Evolutionary conservation across 441 rosid species (phyloP), one percentile per base, ranked within the genome.

Genomic region (Pelargonium australe): DNA sequence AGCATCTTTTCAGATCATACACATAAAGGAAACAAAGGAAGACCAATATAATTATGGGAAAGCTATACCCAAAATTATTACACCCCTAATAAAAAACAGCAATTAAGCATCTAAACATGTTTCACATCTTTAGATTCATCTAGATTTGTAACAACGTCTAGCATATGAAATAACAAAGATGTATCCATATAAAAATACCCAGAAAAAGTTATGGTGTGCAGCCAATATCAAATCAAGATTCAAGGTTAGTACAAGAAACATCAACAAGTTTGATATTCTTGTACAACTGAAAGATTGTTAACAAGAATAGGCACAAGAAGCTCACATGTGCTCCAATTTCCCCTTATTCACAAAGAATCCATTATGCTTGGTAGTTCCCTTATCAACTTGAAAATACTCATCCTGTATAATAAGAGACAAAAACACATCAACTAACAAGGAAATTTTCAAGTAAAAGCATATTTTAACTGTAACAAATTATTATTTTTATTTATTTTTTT

Each of bases 321-420:
- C 81, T 80, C 66, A 80, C 83, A 23, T 45, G 31, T 51, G 64
- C 69, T 77, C 77, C 68, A 68, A 55, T 65, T 72, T 77, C 17
- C 73, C 81, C 12, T 58, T 70, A 44, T 78, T 75, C 57, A 75
- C 67, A 65, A 66, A 66, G 51, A 75, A 72, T 5, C 76, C 72
- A 41, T 77, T 63, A 7, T 65, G 66, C 43, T 72, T 70, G 65
- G 58, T 53, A 28, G 65, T 40, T 70, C 72, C 28, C 55, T 70
- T 73, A 65, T 78, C 77, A 41, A 75, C 83, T 70, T 63, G 73
- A 68, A 65, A 77, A 73, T 74, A 70, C 49, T 70, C 77, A 65
- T 75, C 83, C 83, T 80, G 77, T 37, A 60, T 13, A 13, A 34
- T 34, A 34, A 34, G 7, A 34, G 40, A 51, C 20, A 14, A 14